A percentile compares a stretch with the other conserved stretches of the same genome.
Conservation (phyloP, 2,329 filamentous ascomycete genomes). For the Alternaria novae-zelandiae region DNA sequence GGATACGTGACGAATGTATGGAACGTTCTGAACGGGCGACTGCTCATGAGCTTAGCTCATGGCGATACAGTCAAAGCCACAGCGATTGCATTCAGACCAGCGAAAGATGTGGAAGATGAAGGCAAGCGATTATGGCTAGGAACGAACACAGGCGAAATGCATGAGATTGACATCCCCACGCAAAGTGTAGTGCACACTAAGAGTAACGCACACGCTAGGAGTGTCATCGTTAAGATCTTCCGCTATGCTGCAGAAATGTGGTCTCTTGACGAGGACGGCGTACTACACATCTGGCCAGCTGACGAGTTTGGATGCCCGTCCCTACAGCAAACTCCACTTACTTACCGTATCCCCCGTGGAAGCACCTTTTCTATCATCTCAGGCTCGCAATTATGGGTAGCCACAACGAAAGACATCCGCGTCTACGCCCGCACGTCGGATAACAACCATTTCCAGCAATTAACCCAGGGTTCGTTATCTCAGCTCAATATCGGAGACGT, state of each 20-base stretch:
- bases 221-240: slow-evolving; percentile 83
- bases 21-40: slow-evolving; percentile 81
- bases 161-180: slow-evolving; percentile 82
- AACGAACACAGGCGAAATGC: slow-evolving; percentile 83
- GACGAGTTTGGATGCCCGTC: slow-evolving; percentile 78
- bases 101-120: slow-evolving; percentile 76
- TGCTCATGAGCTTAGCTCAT: slow-evolving; percentile 80
- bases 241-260: slow-evolving; percentile 89
- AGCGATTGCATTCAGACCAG: slow-evolving; percentile 84
- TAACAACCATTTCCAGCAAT: slow-evolving; percentile 74
- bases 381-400: slow-evolving; percentile 86
- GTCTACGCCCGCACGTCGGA: slow-evolving; percentile 78
- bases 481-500: slow-evolving; percentile 82
- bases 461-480: slow-evolving; percentile 72
- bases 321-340: slow-evolving; percentile 74
- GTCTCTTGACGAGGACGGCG: slow-evolving; percentile 90
- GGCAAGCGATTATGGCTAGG: slow-evolving; percentile 87
- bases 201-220: slow-evolving; percentile 74
- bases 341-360: slow-evolving; percentile 77
- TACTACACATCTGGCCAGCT: slow-evolving; percentile 84
- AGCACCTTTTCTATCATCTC: slow-evolving; percentile 89
- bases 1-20: slow-evolving; percentile 88
- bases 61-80: slow-evolving; percentile 85
- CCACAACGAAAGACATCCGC: slow-evolving; percentile 83
- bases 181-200: slow-evolving; percentile 74